phyloP scores from a whole-genome alignment of 306 rosid genomes.

The Begonia peltatifolia region DNA sequence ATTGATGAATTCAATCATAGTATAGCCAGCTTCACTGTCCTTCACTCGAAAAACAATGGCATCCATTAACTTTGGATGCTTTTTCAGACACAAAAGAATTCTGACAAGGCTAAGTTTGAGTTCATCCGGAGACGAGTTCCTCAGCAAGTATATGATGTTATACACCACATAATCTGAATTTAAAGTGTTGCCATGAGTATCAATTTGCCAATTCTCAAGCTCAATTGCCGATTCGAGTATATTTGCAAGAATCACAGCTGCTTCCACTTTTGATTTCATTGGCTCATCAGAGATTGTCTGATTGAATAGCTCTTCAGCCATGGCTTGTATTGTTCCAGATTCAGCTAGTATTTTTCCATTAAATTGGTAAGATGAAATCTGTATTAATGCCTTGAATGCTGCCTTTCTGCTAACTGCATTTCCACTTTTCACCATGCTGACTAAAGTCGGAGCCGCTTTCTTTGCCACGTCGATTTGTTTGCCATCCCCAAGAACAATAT shows the following conservation, averaged over 20 bases:
- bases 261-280: slow-evolving; percentile 22
- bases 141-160: slow-evolving; percentile 26
- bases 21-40: slow-evolving; percentile 23
- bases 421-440: slow-evolving; percentile 23
- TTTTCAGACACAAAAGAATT: slow-evolving; percentile 20
- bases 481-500: slow-evolving; percentile 25
- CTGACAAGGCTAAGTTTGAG: slow-evolving; percentile 20
- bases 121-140: slow-evolving; percentile 29
- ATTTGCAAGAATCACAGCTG: slow-evolving; percentile 34
- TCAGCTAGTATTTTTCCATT: slow-evolving; percentile 20
- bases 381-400: slow-evolving; percentile 25
- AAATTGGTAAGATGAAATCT: slow-evolving; percentile 24
- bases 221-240: slow-evolving; percentile 20
- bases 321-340: slow-evolving; percentile 24
- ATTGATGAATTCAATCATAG: slow-evolving; percentile 19
- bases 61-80: slow-evolving; percentile 15
- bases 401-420: slow-evolving; percentile 17
- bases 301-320: slow-evolving; percentile 37
- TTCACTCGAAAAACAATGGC: slow-evolving; percentile 17
- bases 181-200: slow-evolving; percentile 23
- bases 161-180: slow-evolving; percentile 23
- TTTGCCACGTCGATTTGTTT: slow-evolving; percentile 20
- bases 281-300: slow-evolving; percentile 22
- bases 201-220: slow-evolving; percentile 20
- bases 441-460: slow-evolving; percentile 24